phyloP scores from a whole-genome alignment of 2,329 filamentous ascomycete species.

The Periconia macrospinosa region DNA sequence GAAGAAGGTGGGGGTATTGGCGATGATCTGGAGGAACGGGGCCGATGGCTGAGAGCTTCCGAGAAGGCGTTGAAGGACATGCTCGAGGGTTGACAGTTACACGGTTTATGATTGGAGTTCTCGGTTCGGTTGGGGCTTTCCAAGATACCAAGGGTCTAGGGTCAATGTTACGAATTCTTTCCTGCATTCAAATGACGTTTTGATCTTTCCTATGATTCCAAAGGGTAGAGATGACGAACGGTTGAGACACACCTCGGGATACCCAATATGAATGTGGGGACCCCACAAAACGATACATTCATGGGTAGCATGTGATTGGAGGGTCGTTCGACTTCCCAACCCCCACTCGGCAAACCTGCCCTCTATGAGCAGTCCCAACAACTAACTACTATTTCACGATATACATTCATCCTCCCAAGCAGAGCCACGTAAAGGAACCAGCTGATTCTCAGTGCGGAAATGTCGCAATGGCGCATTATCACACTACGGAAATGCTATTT shows the following conservation, averaged over 20 bases:
- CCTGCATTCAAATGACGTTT: neutral
- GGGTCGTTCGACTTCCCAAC: conserved; percentile 6
- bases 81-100: conserved; percentile 47
- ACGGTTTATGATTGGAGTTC: neutral
- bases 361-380: conserved; percentile 3
- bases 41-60: conserved; percentile 73
- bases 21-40: conserved; percentile 75
- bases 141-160: neutral
- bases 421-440: neutral
- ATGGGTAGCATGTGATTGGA: conserved; percentile 10
- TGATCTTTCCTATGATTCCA: neutral
- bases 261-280: conserved; percentile 13
- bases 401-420: neutral
- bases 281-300: conserved; percentile 7
- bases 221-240: neutral
- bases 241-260: conserved; percentile 7
- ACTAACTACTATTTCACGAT: neutral
- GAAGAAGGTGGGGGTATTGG: conserved; percentile 66
- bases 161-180: neutral
- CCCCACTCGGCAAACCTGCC: conserved; percentile 21
- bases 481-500: neutral
- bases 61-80: conserved; percentile 65
- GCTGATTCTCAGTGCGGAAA: neutral
- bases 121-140: neutral
- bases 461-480: neutral